Percentiles rank a stretch among this genome's conserved stretches.
Evolutionary conservation across 164 flowering plant species (phyloP).

Genomic region (Chloranthus sessilifolius): DNA sequence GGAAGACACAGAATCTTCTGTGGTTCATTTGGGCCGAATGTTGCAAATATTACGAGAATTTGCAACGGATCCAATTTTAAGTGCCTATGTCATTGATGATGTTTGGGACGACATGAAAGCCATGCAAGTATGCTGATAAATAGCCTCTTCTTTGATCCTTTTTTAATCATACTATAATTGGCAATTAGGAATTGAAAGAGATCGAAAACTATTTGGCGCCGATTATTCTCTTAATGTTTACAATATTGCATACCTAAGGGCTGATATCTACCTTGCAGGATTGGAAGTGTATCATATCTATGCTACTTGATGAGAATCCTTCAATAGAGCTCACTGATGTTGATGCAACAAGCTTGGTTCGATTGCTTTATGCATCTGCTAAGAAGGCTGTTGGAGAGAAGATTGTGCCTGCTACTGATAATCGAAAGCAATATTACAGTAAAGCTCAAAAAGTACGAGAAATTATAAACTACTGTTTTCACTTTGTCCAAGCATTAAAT

Average conservation of each 20-base stretch:
- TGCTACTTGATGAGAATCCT: constrained; percentile 88
- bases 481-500: background rate
- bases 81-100: constrained; percentile 90
- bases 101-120: constrained; percentile 97
- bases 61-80: constrained; percentile 70
- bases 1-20: constrained; percentile 53
- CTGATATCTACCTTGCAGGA: constrained; percentile 45
- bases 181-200: too few relatives aligned
- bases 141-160: too few relatives aligned
- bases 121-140: constrained; percentile 63
- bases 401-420: constrained; percentile 90
- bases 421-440: constrained; percentile 60
- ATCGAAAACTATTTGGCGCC: too few relatives aligned
- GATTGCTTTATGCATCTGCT: constrained; percentile 76
- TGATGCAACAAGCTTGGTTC: constrained; percentile 86
- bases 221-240: too few relatives aligned
- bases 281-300: constrained; percentile 90
- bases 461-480: background rate
- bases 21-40: constrained; percentile 82
- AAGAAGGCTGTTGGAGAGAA: constrained; percentile 92
- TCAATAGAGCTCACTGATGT: constrained; percentile 76
- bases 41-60: constrained; percentile 88
- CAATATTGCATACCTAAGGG: too few relatives aligned
- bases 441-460: constrained; percentile 80
- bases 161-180: too few relatives aligned